These are phyloP conservation scores for Austroboletus eburneus DNA, from an alignment of 768 basidiomycete genomes.

Conservation along the genomic window DNA sequence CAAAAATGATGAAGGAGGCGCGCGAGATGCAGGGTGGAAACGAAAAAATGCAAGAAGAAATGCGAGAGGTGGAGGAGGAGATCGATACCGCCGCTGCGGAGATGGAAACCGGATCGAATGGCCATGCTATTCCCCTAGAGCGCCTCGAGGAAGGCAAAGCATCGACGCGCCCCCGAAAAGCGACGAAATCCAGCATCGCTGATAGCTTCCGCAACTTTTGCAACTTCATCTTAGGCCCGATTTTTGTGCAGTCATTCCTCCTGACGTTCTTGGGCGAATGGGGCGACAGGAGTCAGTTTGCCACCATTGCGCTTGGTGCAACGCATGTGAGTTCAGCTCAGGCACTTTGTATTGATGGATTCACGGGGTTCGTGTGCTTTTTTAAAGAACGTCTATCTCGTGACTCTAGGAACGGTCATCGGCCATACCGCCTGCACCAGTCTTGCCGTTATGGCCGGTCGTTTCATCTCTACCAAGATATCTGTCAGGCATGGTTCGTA, in stretches of 20 bases:
- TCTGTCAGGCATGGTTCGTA: slow-evolving; percentile 85
- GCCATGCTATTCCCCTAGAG: slow-evolving; percentile 59
- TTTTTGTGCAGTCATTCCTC: slow-evolving; percentile 92
- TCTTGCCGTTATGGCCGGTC: slow-evolving; percentile 89
- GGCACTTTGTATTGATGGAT: not conserved
- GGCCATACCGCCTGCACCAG: slow-evolving; percentile 87
- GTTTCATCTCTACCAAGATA: slow-evolving; percentile 89
- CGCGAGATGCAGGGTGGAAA: slow-evolving; percentile 71
- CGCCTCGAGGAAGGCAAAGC: slow-evolving; percentile 68
- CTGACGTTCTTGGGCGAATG: slow-evolving; percentile 98
- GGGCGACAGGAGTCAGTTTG: slow-evolving; percentile 97
- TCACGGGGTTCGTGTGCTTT: slow-evolving; percentile 2
- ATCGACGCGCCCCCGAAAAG: slow-evolving; percentile 13
- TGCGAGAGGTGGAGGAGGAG: slow-evolving; percentile 95
- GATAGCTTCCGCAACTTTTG: slow-evolving; percentile 82
- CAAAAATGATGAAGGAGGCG: slow-evolving; percentile 85
- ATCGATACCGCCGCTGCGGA: slow-evolving; percentile 75
- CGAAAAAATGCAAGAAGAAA: slow-evolving; percentile 87
- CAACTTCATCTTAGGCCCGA: slow-evolving; percentile 80
- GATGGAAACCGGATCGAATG: slow-evolving; percentile 31
- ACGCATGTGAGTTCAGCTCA: slow-evolving; percentile 66
- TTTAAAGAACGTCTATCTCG: slow-evolving; percentile 82
- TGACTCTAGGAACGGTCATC: slow-evolving; percentile 83
- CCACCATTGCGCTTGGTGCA: slow-evolving; percentile 93
- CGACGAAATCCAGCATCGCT: slow-evolving; percentile 24